phyloP scores from a whole-genome alignment of 108 stramenopile genomes.

The Cyclostephanos invisitatus region DNA sequence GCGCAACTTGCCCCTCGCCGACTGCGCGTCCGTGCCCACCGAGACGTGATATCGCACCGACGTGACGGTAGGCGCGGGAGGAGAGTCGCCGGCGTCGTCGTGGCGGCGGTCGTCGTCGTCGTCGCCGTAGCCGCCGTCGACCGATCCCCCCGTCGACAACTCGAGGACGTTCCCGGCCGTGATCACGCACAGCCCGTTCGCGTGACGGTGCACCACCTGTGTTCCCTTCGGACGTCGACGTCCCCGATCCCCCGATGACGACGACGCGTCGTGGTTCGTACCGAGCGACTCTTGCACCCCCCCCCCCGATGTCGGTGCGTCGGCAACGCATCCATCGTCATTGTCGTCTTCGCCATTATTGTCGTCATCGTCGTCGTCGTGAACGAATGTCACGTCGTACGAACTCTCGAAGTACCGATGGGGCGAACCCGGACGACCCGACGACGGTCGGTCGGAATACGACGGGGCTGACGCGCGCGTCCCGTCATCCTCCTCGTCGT shows the following conservation, averaged over 20 bases:
- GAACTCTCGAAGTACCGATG: conserved; percentile 48
- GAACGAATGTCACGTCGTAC: conserved; percentile 14
- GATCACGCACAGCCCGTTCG: conserved; percentile 74
- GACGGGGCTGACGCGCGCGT: too few species aligned
- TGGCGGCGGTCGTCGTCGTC: too few species aligned
- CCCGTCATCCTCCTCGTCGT: too few species aligned
- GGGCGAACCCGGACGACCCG: conserved; percentile 41
- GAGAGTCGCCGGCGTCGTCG: background rate
- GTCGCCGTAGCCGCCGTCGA: background rate
- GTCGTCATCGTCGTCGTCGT: background rate
- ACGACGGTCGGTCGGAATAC: conserved; percentile 14
- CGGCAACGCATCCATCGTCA: background rate
- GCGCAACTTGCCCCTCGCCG: conserved; percentile 47
- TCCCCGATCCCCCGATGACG: background rate
- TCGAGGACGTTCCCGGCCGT: conserved; percentile 56
- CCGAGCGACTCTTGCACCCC: too few species aligned
- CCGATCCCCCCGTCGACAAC: background rate
- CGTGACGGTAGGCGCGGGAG: background rate
- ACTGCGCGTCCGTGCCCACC: conserved; percentile 33
- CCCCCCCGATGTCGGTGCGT: background rate
- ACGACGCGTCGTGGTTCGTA: too few species aligned
- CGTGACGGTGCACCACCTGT: conserved; percentile 71
- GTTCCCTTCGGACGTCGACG: background rate
- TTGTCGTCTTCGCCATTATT: background rate
- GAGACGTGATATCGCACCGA: conserved; percentile 38